phyloP scores from a whole-genome alignment of 495 filamentous ascomycete species.

The Trichoderma virens region DNA sequence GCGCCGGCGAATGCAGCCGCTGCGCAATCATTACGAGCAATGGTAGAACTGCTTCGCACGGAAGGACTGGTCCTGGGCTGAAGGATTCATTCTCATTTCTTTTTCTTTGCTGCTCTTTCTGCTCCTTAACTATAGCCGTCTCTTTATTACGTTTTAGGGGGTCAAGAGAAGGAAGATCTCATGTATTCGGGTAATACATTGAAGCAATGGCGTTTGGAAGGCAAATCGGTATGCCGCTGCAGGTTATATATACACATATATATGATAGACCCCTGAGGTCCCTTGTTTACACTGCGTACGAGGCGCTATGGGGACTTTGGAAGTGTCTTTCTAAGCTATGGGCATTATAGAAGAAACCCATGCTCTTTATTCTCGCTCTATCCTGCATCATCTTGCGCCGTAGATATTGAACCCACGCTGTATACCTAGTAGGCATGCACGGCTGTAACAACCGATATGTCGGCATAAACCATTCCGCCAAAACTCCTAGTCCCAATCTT shows the following conservation, averaged over 20 bases:
- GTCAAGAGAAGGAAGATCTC: not conserved
- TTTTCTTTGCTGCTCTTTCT: not conserved
- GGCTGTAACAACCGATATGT: not conserved
- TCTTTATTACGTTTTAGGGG: not conserved
- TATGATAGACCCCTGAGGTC: not conserved
- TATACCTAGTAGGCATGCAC: not conserved
- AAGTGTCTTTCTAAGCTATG: not conserved
- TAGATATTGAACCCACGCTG: not conserved
- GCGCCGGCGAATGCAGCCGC: slow-evolving; percentile 43
- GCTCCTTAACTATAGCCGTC: not conserved
- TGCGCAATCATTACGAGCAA: slow-evolving; percentile 49
- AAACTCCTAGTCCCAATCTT: slow-evolving; percentile 1
- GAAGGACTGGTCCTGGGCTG: slow-evolving; percentile 24
- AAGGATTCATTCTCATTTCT: not conserved
- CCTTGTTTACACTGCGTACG: not conserved
- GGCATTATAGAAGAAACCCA: not conserved
- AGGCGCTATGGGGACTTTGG: not conserved
- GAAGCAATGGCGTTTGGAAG: not conserved
- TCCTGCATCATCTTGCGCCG: not conserved
- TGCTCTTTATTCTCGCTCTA: not conserved
- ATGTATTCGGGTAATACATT: not conserved
- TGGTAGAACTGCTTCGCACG: slow-evolving; percentile 49
- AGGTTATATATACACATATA: not conserved
- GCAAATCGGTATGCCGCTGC: not conserved
- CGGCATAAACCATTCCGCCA: not conserved